Conservation (phyloP, 2,329 filamentous ascomycete genomes). For the Shiraia bambusicola region DNA sequence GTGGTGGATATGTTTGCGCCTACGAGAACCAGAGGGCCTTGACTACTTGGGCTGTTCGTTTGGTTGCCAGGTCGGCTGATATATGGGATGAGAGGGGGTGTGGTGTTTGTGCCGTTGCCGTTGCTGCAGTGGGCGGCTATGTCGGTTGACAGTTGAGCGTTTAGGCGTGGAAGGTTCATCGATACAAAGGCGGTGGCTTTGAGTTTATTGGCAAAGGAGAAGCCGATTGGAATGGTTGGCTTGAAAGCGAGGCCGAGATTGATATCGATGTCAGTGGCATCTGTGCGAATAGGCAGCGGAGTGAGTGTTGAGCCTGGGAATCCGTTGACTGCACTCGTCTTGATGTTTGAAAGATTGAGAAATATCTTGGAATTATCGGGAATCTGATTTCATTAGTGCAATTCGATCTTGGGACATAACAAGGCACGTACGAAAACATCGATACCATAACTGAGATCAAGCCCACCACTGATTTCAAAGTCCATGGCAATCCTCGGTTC, state of each 20-base stretch:
- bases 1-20: too few species aligned
- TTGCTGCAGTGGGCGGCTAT: conserved; percentile 19
- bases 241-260: conserved; percentile 32
- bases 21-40: too few species aligned
- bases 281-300: conserved; percentile 37
- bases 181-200: conserved; percentile 30
- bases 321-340: conserved; percentile 26
- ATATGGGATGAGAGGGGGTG: too few species aligned
- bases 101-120: too few species aligned
- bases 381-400: conserved; percentile 19
- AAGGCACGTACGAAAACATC: conserved; percentile 37
- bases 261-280: conserved; percentile 30
- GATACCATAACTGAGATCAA: conserved; percentile 42
- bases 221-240: conserved; percentile 40
- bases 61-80: too few species aligned
- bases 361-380: conserved; percentile 34
- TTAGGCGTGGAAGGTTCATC: conserved; percentile 37
- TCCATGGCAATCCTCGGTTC: conserved; percentile 29
- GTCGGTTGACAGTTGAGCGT: conserved; percentile 28
- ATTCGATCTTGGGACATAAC: background rate
- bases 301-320: conserved; percentile 33
- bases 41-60: too few species aligned
- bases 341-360: conserved; percentile 29
- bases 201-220: conserved; percentile 34
- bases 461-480: conserved; percentile 27